Evolutionary conservation across 768 basidiomycete species (phyloP).

Genomic region (Tephrocybe sp.): DNA sequence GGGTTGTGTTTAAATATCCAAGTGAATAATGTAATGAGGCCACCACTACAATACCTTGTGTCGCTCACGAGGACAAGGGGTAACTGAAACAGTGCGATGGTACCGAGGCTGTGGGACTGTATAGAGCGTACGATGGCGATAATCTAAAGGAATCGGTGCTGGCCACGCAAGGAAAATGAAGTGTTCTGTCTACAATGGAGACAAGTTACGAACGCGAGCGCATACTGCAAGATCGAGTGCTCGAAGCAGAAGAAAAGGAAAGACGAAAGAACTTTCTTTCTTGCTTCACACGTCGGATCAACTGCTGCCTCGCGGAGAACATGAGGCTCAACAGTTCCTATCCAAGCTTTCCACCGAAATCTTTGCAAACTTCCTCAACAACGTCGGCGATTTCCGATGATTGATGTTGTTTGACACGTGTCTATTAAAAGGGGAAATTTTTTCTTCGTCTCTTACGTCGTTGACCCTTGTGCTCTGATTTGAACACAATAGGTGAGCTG

Average conservation of each 20-base stretch:
- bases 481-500: constrained; percentile 19
- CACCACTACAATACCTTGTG: constrained; percentile 25
- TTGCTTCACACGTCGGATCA: constrained; percentile 25
- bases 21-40: constrained; percentile 19
- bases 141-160: constrained; percentile 20
- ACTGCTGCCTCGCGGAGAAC: constrained; percentile 42
- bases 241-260: constrained; percentile 2
- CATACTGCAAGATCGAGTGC: constrained; percentile 10
- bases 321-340: constrained; percentile 31
- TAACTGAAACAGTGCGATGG: constrained; percentile 29
- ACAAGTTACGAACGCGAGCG: constrained; percentile 11
- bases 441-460: not conserved
- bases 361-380: constrained; percentile 2
- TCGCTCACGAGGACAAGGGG: constrained; percentile 41
- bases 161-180: constrained; percentile 13
- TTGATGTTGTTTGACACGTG: not conserved
- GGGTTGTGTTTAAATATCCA: constrained; percentile 9
- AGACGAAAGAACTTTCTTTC: not conserved
- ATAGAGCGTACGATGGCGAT: constrained; percentile 15
- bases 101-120: constrained; percentile 20
- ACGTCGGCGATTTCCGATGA: constrained; percentile 9
- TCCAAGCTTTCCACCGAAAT: constrained; percentile 1
- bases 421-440: not conserved
- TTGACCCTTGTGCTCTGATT: not conserved
- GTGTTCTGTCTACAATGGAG: constrained; percentile 17